Evolutionary conservation across 1,284 basidiomycete species (phyloP).

Genomic region (Singerocomus inundabilis): DNA sequence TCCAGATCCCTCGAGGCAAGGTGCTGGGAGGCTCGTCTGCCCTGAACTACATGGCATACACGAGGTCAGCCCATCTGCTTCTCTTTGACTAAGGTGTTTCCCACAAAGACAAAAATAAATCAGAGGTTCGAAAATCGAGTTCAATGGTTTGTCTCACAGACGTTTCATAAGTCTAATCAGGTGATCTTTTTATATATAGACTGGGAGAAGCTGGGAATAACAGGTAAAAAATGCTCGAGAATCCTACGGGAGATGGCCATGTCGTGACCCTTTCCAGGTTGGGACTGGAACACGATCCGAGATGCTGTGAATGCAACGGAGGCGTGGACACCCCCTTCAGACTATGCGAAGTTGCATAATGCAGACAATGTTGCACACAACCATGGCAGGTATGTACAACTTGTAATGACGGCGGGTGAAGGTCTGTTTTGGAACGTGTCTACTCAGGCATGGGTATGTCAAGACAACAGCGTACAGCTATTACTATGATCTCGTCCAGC

Average conservation of each 20-base stretch:
- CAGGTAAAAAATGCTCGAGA: slow-evolving; percentile 7
- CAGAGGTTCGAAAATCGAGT: slow-evolving; percentile 20
- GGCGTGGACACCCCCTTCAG: slow-evolving; percentile 18
- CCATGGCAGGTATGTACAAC: slow-evolving; percentile 14
- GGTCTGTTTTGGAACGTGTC: not conserved
- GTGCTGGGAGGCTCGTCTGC: slow-evolving; percentile 15
- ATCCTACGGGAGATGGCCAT: not conserved
- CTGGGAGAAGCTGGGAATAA: slow-evolving; percentile 20
- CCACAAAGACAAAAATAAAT: not conserved
- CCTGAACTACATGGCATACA: slow-evolving; percentile 14
- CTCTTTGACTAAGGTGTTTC: not conserved
- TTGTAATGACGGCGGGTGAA: not conserved
- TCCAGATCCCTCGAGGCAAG: slow-evolving; percentile 10
- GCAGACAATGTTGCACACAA: slow-evolving; percentile 11
- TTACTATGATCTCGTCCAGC: slow-evolving; percentile 16
- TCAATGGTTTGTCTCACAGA: not conserved
- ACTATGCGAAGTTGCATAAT: slow-evolving; percentile 14
- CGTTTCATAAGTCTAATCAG: not conserved
- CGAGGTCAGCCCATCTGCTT: not conserved
- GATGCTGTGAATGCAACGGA: slow-evolving; percentile 15
- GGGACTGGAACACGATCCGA: slow-evolving; percentile 15
- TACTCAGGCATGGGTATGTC: slow-evolving; percentile 15
- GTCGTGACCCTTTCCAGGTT: slow-evolving; percentile 8
- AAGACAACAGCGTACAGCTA: slow-evolving; percentile 21
- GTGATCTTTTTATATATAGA: not conserved